Evolutionary conservation across 352 stramenopile species (phyloP).

Genomic region (Phytophthora crassamura): DNA sequence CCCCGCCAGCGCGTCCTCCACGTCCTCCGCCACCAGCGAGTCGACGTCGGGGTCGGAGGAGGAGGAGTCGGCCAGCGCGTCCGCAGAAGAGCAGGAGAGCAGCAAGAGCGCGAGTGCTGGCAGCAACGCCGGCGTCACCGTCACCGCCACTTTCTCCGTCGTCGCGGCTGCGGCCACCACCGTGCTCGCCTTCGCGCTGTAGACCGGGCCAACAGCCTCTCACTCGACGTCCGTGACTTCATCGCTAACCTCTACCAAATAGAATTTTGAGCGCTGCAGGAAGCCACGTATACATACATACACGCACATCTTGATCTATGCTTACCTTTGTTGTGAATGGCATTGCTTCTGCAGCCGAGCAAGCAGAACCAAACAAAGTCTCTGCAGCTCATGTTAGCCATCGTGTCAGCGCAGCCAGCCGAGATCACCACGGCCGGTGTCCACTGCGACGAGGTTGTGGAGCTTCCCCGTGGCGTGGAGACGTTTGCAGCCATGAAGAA

Average conservation of each 20-base stretch:
- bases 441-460: background rate
- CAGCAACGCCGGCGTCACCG: slow-evolving; percentile 13
- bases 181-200: slow-evolving; percentile 34
- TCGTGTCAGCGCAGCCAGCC: background rate
- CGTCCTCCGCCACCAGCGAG: slow-evolving; percentile 9
- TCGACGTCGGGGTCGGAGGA: slow-evolving; percentile 15
- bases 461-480: slow-evolving; percentile 1
- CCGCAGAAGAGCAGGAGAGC: slow-evolving; percentile 12
- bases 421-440: slow-evolving; percentile 1
- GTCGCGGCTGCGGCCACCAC: slow-evolving; percentile 14
- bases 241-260: slow-evolving; percentile 10
- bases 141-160: slow-evolving; percentile 23
- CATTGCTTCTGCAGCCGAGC: too few relatives aligned
- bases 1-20: slow-evolving; percentile 3
- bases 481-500: slow-evolving; percentile 22
- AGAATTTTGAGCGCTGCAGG: slow-evolving; percentile 31
- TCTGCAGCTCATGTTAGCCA: too few relatives aligned
- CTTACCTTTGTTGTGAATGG: background rate
- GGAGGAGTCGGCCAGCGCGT: background rate
- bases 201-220: slow-evolving; percentile 1
- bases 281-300: too few relatives aligned
- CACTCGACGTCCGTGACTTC: slow-evolving; percentile 10
- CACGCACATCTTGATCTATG: too few relatives aligned
- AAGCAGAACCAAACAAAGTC: too few relatives aligned
- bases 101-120: slow-evolving; percentile 15